Base-by-base conservation (phyloP, 129 eudicot species). In the Arctium minus region DNA sequence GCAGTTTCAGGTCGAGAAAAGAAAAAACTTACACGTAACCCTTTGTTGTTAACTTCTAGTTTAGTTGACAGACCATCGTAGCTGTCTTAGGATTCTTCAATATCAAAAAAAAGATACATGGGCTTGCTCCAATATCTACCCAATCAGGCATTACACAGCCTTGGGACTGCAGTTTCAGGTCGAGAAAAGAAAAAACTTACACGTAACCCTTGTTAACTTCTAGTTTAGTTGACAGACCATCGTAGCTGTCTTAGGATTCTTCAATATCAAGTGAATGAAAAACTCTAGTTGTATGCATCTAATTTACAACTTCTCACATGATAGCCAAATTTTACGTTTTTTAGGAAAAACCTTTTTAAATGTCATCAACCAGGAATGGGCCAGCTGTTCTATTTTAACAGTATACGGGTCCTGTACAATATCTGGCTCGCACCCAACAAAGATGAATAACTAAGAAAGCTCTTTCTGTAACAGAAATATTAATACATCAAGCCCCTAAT, bases 171-270 rank as follows among this genome's bases (percentile, higher is more conserved):
- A 50, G 62, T 50, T 50, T 50, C 62, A 50, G 62, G 62, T 50
- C 62, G 5, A 11, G 5, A 50, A 50, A 50, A 50, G 62, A 50
- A 50, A 13, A 18, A 50, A 50, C 17, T 13, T 50, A 50, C 62
- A 50, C n/a, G n/a, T 8, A 77, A 77, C 80, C 27, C 48, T 62
- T 62, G 18, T 31, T 15, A 3, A 53, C 35, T 35, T 44, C 44
- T 76, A 76, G 30, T 76, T 50, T 56, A 50, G 56, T 76, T 76
- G 69, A 76, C 70, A 50, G 30, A 50, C 7, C 65, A 50, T 50
- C 18, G 17, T 53, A 53, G 65, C 1, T 15, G 22, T 13, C 65
- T 53, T 13, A 53, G 22, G 65, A 15, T 53, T 53, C 6, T 3
- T 7, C n/a, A 53, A 5, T 15, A 53, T 53, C 65, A 15, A 53